phyloP scores from a whole-genome alignment of 116 monocot species.

The Papilionanthe hybrid region DNA sequence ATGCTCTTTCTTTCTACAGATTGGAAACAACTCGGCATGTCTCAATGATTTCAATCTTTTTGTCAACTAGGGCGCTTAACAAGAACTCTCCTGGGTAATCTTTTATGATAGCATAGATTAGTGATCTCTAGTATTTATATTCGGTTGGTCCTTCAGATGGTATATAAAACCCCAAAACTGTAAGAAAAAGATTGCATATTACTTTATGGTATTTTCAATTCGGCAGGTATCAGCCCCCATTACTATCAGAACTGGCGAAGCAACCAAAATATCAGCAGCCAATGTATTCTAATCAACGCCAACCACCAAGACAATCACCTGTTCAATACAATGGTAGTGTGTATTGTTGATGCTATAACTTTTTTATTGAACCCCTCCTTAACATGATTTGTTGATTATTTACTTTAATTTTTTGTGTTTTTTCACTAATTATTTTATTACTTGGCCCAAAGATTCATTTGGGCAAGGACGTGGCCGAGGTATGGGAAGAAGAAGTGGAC shows the following conservation, averaged over 20 bases:
- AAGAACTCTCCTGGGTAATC: slow-evolving; percentile 71
- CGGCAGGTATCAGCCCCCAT: slow-evolving; percentile 42
- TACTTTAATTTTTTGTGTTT: slow-evolving; percentile 1
- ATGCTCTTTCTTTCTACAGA: slow-evolving; percentile 26
- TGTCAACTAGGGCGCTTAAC: slow-evolving; percentile 56
- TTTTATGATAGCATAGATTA: slow-evolving; percentile 5
- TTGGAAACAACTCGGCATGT: slow-evolving; percentile 88
- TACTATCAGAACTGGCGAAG: slow-evolving; percentile 46
- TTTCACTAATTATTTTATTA: background rate
- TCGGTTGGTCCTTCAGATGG: background rate
- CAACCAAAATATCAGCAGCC: slow-evolving; percentile 34
- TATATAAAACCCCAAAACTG: background rate
- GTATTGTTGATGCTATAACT: background rate
- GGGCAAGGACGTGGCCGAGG: slow-evolving; percentile 70
- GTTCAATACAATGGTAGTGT: slow-evolving; percentile 46
- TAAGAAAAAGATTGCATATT: background rate
- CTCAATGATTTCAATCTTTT: slow-evolving; percentile 85
- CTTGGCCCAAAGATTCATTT: slow-evolving; percentile 45
- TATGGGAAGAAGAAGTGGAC: slow-evolving; percentile 69
- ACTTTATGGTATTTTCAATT: background rate
- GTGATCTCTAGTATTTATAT: background rate
- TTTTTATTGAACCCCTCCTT: background rate
- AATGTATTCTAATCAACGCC: slow-evolving; percentile 34
- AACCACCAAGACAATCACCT: slow-evolving; percentile 32
- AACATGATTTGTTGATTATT: background rate